These are phyloP conservation scores for Tetrastigma voinierianum DNA, from an alignment of 164 flowering plant genomes.

Conservation along the genomic window DNA sequence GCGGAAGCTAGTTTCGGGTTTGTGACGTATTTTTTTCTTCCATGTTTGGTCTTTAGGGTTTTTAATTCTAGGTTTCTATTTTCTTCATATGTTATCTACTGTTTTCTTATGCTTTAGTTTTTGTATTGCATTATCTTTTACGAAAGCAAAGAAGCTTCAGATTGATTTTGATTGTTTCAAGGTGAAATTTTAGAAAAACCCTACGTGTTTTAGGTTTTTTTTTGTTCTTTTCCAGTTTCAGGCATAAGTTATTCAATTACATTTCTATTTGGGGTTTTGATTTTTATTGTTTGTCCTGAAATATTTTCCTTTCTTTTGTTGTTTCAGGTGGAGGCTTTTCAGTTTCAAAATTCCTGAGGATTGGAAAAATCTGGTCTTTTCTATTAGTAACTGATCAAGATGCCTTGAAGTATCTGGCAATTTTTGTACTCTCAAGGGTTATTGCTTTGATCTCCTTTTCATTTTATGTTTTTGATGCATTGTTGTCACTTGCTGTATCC, in stretches of 20 bases:
- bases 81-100: constrained; percentile 3
- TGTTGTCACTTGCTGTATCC: too few relatives aligned
- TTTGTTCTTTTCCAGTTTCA: too few relatives aligned
- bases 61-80: constrained; percentile 20
- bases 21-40: neutral
- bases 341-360: neutral
- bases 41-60: neutral
- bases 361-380: neutral
- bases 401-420: constrained; percentile 1
- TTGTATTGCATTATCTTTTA: neutral
- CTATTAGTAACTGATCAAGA: neutral
- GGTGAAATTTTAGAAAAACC: neutral
- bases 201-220: too few relatives aligned
- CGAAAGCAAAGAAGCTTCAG: neutral
- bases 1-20: constrained; percentile 4
- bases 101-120: neutral
- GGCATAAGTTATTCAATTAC: too few relatives aligned
- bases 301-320: neutral
- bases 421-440: neutral
- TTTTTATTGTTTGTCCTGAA: neutral
- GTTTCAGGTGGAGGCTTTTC: constrained; percentile 5
- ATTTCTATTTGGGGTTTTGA: neutral
- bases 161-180: neutral
- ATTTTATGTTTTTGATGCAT: neutral
- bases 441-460: neutral